These are phyloP conservation scores for Cystoisospora suis DNA, from an alignment of 169 alveolate species.

Conservation along the genomic window DNA sequence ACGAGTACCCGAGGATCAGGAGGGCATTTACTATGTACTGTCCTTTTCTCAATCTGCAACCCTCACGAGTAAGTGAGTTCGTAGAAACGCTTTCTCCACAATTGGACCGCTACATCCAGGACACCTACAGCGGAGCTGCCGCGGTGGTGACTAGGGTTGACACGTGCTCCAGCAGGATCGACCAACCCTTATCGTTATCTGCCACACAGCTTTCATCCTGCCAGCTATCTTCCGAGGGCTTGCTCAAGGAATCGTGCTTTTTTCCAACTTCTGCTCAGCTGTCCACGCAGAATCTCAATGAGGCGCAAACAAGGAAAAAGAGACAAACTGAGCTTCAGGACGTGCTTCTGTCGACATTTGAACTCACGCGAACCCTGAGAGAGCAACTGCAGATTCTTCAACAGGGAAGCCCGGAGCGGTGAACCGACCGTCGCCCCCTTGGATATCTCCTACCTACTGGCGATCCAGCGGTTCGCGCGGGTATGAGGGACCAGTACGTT, in stretches of 20 bases:
- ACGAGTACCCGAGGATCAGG: conserved; percentile 12
- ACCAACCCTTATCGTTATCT: too few relatives aligned
- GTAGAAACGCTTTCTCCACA: background rate
- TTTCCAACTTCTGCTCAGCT: background rate
- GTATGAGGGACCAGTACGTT: too few relatives aligned
- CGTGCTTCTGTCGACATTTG: conserved; percentile 2
- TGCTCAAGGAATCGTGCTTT: too few relatives aligned
- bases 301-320: background rate
- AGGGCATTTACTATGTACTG: background rate
- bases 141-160: too few relatives aligned
- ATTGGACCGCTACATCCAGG: background rate
- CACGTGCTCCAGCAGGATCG: too few relatives aligned
- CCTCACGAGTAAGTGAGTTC: background rate
- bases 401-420: too few relatives aligned
- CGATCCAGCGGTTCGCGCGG: too few relatives aligned
- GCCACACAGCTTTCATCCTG: too few relatives aligned
- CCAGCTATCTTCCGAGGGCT: too few relatives aligned
- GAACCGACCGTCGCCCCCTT: too few relatives aligned
- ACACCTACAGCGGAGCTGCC: too few relatives aligned
- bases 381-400: conserved; percentile 4
- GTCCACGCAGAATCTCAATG: background rate
- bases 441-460: too few relatives aligned
- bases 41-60: background rate
- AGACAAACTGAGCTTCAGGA: background rate
- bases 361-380: background rate